Evolutionary conservation across 768 basidiomycete genomes (phyloP).

Genomic region (Tulasnella sp.): DNA sequence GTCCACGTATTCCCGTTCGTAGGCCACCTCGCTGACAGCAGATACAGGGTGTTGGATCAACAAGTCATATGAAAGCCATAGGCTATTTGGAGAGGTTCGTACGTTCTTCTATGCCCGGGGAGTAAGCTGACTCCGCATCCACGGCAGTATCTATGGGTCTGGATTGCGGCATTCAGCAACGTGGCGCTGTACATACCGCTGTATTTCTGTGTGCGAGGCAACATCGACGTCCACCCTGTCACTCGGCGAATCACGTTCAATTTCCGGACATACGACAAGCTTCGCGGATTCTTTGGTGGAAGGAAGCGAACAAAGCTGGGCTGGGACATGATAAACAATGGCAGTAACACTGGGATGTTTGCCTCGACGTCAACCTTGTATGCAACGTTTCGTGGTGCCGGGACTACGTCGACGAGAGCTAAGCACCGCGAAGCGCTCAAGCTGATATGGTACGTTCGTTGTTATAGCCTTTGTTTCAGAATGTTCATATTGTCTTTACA

Average conservation of each 20-base stretch:
- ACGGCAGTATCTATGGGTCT: constrained; percentile 15
- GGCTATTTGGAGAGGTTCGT: constrained; percentile 9
- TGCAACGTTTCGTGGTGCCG: too few species aligned
- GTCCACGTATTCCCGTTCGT: background rate
- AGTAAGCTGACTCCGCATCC: background rate
- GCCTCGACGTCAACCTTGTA: background rate
- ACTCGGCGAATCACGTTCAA: constrained; percentile 6
- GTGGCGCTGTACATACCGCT: constrained; percentile 12
- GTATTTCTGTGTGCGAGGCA: constrained; percentile 14
- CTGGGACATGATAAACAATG: background rate
- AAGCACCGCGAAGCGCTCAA: constrained; percentile 9
- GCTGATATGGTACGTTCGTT: constrained; percentile 4
- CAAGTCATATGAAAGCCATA: background rate
- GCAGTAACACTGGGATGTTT: background rate
- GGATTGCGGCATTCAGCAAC: constrained; percentile 1
- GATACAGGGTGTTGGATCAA: constrained; percentile 18
- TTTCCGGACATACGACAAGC: background rate
- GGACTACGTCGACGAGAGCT: background rate
- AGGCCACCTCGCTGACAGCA: background rate
- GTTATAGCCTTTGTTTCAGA: background rate
- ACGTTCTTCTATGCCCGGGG: background rate
- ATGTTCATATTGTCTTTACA: background rate
- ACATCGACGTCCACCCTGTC: constrained; percentile 15
- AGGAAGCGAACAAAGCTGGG: background rate
- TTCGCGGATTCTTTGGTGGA: background rate